phyloP scores from a whole-genome alignment of 306 rosid genomes.

The Dalbergia cultrata region DNA sequence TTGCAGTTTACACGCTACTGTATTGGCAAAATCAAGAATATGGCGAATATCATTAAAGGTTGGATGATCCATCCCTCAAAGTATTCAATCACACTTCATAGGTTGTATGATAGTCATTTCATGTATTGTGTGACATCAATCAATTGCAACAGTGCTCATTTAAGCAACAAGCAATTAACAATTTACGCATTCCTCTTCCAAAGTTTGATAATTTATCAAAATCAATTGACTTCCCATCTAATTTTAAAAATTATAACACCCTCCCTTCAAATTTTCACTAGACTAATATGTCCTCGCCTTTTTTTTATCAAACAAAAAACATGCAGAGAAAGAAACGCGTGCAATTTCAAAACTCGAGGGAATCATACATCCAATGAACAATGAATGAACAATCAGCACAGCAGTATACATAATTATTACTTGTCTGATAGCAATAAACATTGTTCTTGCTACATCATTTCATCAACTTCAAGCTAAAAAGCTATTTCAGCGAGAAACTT shows the following conservation, averaged over 20 bases:
- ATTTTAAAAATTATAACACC: neutral
- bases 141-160: neutral
- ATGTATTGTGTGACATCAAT: neutral
- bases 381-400: constrained; percentile 22
- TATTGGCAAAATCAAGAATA: too few relatives aligned
- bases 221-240: neutral
- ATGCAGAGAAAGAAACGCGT: neutral
- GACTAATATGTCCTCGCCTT: neutral
- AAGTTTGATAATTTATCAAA: neutral
- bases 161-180: neutral
- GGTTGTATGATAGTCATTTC: too few relatives aligned
- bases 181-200: neutral
- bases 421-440: constrained; percentile 16
- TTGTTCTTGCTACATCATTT: constrained; percentile 29
- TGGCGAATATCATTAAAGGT: neutral
- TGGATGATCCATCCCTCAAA: neutral
- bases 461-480: constrained; percentile 4
- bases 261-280: neutral
- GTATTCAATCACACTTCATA: neutral
- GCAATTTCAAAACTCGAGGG: neutral
- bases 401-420: neutral
- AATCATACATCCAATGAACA: neutral
- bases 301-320: neutral
- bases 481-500: neutral
- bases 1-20: too few relatives aligned